A percentile compares a stretch with the other conserved stretches of the same genome.
These are phyloP conservation scores for Arthroderma uncinatum DNA, from an alignment of 2,329 filamentous ascomycete species.

Conservation along the genomic window DNA sequence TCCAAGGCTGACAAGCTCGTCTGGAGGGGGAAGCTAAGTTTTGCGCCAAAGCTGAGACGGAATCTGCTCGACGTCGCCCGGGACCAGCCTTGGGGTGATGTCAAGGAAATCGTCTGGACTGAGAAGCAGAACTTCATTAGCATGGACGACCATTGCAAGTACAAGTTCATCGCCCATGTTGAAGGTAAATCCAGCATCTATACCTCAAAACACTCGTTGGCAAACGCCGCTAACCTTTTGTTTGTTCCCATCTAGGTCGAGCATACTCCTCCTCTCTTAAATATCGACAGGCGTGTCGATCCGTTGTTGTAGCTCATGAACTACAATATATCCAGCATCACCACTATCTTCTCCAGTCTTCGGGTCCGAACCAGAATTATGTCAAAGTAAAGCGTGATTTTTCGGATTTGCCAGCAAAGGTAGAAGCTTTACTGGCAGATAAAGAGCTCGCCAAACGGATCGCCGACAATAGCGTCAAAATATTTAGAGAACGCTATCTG, in stretches of 20 bases:
- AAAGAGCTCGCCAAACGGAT: slow-evolving; percentile 34
- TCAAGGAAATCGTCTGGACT: slow-evolving; percentile 33
- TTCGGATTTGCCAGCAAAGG: slow-evolving; percentile 40
- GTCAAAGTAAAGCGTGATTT: slow-evolving; percentile 43
- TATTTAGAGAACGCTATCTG: slow-evolving; percentile 41
- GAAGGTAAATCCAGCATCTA: slow-evolving; percentile 31
- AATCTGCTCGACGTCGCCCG: slow-evolving; percentile 31
- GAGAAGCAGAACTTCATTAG: slow-evolving; percentile 34
- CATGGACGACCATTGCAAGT: slow-evolving; percentile 44
- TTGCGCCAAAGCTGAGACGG: slow-evolving; percentile 32
- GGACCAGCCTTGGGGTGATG: slow-evolving; percentile 38
- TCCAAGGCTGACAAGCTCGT: slow-evolving; percentile 36
- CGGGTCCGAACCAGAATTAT: slow-evolving; percentile 38
- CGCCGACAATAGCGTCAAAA: slow-evolving; percentile 36
- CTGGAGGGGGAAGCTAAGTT: slow-evolving; percentile 40
- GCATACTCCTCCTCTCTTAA: slow-evolving; percentile 42
- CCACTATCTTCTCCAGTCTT: slow-evolving; percentile 34
- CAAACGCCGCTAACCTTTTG: neutral
- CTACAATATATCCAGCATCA: slow-evolving; percentile 41
- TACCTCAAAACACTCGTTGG: neutral
- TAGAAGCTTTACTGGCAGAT: slow-evolving; percentile 30
- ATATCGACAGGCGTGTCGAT: slow-evolving; percentile 40
- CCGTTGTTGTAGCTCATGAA: slow-evolving; percentile 39
- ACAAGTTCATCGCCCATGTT: slow-evolving; percentile 43
- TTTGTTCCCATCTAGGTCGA: slow-evolving; percentile 17